These are phyloP conservation scores for Paecilomyces niveus DNA, from an alignment of 2,329 filamentous ascomycete genomes.

Conservation along the genomic window DNA sequence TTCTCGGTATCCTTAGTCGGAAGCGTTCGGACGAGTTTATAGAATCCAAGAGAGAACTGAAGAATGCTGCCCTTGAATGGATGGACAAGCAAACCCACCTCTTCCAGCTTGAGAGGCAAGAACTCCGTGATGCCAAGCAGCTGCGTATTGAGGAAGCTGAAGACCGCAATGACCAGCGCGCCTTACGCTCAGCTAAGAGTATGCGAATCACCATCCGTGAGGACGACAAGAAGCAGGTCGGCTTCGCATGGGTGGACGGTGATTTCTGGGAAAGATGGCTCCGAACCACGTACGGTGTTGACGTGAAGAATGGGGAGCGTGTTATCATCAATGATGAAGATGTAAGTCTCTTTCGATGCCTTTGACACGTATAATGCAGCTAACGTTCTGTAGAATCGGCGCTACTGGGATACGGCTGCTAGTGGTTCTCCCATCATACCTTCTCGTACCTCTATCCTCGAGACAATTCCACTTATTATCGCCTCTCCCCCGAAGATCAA, in stretches of 20 bases:
- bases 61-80: conserved; percentile 93
- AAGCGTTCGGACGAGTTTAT: conserved; percentile 73
- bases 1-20: conserved; percentile 78
- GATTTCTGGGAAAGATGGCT: conserved; percentile 98
- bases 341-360: conserved; percentile 50
- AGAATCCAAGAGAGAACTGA: conserved; percentile 77
- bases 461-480: conserved; percentile 57
- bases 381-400: conserved; percentile 61
- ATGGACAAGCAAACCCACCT: conserved; percentile 91
- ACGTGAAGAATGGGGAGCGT: conserved; percentile 75
- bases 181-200: conserved; percentile 76
- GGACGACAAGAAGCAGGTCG: conserved; percentile 77
- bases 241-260: conserved; percentile 95
- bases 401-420: conserved; percentile 89
- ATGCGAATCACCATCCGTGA: conserved; percentile 89
- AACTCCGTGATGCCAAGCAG: conserved; percentile 89
- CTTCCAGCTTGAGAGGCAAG: conserved; percentile 88
- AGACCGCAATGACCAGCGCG: conserved; percentile 83
- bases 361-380: conserved; percentile 11
- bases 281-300: conserved; percentile 86
- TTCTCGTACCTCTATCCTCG: conserved; percentile 82
- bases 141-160: conserved; percentile 93
- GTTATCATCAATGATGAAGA: conserved; percentile 97
- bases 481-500: conserved; percentile 41
- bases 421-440: conserved; percentile 86